These are phyloP conservation scores for Luzula sylvatica DNA, from an alignment of 176 grass and related monocot species.

Conservation along the genomic window DNA sequence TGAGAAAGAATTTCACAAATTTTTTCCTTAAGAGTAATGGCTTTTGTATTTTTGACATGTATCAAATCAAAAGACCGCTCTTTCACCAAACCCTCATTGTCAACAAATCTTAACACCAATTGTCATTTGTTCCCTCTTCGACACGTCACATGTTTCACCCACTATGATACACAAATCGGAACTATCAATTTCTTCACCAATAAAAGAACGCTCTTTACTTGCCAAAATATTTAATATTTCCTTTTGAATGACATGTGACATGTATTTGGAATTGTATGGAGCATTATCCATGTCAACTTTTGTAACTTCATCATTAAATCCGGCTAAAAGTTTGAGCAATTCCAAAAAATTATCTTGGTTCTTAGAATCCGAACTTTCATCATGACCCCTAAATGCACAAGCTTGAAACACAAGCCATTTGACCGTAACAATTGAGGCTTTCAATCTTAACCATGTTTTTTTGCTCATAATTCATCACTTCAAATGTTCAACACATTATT, in stretches of 20 bases:
- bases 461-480: background rate
- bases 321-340: constrained; percentile 10
- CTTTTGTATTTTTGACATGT: background rate
- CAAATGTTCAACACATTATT: no score
- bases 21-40: no score
- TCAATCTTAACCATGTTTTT: background rate
- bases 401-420: constrained; percentile 8
- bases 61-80: background rate
- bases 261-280: constrained; percentile 4
- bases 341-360: constrained; percentile 12
- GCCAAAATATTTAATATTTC: constrained; percentile 19
- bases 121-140: no score
- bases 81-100: no score
- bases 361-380: background rate
- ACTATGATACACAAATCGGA: no score
- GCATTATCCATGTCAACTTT: constrained; percentile 1
- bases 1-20: no score
- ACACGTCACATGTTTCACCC: no score
- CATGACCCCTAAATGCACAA: constrained; percentile 17
- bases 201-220: background rate
- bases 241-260: no score
- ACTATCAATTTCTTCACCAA: constrained; percentile 19
- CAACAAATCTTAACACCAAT: no score
- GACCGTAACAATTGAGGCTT: constrained; percentile 3
- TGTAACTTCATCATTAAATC: constrained; percentile 16